A percentile compares a stretch with the other conserved stretches of the same genome.
phyloP scores from a whole-genome alignment of 73 alveolate genomes.

The Paramecium primaurelia region DNA sequence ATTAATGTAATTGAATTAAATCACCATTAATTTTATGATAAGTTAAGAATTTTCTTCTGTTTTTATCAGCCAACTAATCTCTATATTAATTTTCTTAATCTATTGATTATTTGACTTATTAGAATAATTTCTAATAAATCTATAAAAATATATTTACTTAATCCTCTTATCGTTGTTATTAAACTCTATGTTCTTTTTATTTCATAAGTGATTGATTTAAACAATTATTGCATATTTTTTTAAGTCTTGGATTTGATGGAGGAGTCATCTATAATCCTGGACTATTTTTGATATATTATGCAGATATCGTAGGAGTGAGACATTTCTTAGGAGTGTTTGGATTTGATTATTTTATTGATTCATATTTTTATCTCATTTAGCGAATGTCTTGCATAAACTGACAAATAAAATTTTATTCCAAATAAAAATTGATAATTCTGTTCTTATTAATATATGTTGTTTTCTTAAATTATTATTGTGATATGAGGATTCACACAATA shows the following conservation, averaged over 20 bases:
- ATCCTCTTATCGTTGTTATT: not conserved
- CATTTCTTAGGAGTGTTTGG: not conserved
- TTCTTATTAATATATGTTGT: not conserved
- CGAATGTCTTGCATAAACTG: slow-evolving; percentile 18
- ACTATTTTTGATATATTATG: not conserved
- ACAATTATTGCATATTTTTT: slow-evolving; percentile 1
- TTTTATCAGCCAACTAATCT: not conserved
- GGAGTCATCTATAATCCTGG: not conserved
- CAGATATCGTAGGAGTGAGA: not conserved
- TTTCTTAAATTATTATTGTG: not conserved
- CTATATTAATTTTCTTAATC: not conserved
- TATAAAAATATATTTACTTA: not conserved
- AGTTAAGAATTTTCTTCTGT: not conserved
- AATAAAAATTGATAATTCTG: not conserved
- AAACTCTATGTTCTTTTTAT: not conserved
- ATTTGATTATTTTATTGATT: not conserved
- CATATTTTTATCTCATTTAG: not conserved
- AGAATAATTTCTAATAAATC: not conserved
- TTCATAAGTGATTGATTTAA: not conserved
- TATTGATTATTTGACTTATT: not conserved
- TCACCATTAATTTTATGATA: not conserved
- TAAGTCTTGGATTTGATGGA: not conserved
- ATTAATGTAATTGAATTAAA: not conserved
- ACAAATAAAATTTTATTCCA: slow-evolving; percentile 10
- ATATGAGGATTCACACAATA: not conserved